These are phyloP conservation scores for Dendrobium nobile DNA, from an alignment of 106 monocot genomes.

Conservation along the genomic window DNA sequence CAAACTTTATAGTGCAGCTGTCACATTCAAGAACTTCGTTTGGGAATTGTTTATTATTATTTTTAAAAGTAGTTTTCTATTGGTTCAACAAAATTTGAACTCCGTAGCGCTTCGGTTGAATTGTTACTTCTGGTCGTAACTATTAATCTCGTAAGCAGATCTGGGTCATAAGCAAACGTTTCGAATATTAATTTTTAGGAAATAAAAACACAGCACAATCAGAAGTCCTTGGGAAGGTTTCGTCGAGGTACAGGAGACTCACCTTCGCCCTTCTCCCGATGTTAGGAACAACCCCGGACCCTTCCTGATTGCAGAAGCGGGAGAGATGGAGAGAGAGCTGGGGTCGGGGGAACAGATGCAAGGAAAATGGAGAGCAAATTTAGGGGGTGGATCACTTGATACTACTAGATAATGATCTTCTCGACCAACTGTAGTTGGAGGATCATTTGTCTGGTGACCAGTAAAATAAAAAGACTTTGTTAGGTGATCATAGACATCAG, in stretches of 20 bases:
- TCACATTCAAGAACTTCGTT: too few species aligned
- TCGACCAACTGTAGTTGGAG: too few species aligned
- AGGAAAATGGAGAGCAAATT: neutral
- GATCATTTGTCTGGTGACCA: too few species aligned
- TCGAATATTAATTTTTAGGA: neutral
- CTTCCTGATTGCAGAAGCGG: conserved; percentile 10
- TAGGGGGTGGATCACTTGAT: neutral
- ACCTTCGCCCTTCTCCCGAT: conserved; percentile 28
- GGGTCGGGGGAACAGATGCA: neutral
- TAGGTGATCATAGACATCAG: too few species aligned
- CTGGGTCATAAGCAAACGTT: neutral
- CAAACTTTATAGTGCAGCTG: too few species aligned
- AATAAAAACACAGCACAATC: neutral
- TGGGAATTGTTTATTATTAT: too few species aligned
- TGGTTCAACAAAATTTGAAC: neutral
- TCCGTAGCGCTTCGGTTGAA: conserved; percentile 21
- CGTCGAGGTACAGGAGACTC: neutral
- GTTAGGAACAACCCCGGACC: conserved; percentile 24
- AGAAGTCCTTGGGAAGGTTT: neutral
- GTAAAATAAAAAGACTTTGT: too few species aligned
- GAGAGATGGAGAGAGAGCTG: neutral
- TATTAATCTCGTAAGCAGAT: conserved; percentile 24
- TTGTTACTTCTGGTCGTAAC: conserved; percentile 20
- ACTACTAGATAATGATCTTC: too few species aligned
- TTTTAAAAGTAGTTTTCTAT: too few species aligned